Conservation (phyloP, 2,329 filamentous ascomycete genomes). For the Xylariales sp. region DNA sequence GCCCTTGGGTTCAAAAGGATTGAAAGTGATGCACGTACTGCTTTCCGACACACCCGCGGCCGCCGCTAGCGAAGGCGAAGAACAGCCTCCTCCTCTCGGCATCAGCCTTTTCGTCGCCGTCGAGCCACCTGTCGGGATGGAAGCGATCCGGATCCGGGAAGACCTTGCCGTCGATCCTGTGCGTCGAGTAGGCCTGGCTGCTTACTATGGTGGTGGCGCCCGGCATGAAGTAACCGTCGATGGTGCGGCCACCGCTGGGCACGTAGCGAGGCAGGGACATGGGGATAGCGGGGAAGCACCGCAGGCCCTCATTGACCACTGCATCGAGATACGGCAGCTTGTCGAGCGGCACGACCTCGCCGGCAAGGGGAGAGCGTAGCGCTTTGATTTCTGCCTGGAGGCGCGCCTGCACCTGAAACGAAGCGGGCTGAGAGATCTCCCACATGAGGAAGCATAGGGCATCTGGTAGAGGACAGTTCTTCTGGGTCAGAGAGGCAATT, state of each 20-base stretch:
- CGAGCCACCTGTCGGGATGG: slow-evolving; percentile 80
- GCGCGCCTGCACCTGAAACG: slow-evolving; percentile 42
- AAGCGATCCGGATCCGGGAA: slow-evolving; percentile 78
- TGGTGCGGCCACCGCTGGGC: slow-evolving; percentile 46
- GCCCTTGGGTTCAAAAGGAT: too few relatives aligned
- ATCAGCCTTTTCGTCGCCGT: slow-evolving; percentile 62
- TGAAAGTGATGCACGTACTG: too few relatives aligned
- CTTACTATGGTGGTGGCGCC: slow-evolving; percentile 53
- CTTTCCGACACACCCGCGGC: slow-evolving; percentile 61
- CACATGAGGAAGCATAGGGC: slow-evolving; percentile 68
- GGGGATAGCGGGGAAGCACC: slow-evolving; percentile 61
- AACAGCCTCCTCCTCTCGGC: slow-evolving; percentile 60
- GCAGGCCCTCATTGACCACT: slow-evolving; percentile 56
- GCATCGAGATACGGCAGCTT: slow-evolving; percentile 58
- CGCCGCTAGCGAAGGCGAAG: slow-evolving; percentile 64
- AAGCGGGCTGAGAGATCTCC: slow-evolving; percentile 60
- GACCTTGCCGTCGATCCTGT: slow-evolving; percentile 56
- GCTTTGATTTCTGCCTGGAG: slow-evolving; percentile 48
- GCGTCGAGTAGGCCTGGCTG: slow-evolving; percentile 57
- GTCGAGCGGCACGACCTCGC: slow-evolving; percentile 36
- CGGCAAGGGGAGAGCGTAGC: too few relatives aligned
- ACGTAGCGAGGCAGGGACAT: slow-evolving; percentile 63
- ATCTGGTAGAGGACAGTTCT: slow-evolving; percentile 38
- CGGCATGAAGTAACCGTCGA: slow-evolving; percentile 52
- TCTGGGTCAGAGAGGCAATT: too few relatives aligned